Evolutionary conservation across 805 yeast species (phyloP).

Genomic region (Metschnikowia koreensis): DNA sequence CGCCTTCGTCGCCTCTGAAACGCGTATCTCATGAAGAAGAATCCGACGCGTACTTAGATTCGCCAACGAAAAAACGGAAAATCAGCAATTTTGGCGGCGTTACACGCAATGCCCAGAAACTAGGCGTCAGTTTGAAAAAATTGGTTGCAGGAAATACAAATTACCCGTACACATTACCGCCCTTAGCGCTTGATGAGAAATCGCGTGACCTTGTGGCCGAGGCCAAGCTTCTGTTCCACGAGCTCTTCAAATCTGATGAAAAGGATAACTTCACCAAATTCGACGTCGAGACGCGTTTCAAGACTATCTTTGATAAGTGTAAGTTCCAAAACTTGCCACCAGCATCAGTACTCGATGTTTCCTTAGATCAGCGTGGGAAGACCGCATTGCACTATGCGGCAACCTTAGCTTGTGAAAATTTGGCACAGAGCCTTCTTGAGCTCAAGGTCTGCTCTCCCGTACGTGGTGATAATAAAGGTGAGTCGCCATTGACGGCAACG

Average conservation of each 20-base stretch:
- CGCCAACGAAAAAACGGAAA: conserved; percentile 40
- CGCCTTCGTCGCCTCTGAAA: conserved; percentile 4
- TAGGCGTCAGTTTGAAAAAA: conserved; percentile 1
- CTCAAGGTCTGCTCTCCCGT: conserved; percentile 38
- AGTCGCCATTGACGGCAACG: conserved; percentile 53
- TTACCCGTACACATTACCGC: conserved; percentile 49
- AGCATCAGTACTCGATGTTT: conserved; percentile 28
- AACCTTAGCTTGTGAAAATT: conserved; percentile 36
- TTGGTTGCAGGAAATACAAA: conserved; percentile 35
- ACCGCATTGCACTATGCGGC: conserved; percentile 45
- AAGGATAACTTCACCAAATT: conserved; percentile 18
- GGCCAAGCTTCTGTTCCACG: conserved; percentile 32
- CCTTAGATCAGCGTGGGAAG: conserved; percentile 39
- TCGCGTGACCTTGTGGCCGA: conserved; percentile 32
- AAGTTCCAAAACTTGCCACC: conserved; percentile 8
- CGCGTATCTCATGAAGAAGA: conserved; percentile 8
- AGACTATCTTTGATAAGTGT: conserved; percentile 21
- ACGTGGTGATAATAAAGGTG: conserved; percentile 39
- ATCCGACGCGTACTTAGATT: conserved; percentile 26
- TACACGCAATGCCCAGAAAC: neutral
- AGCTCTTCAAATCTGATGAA: conserved; percentile 36
- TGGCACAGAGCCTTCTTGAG: conserved; percentile 35
- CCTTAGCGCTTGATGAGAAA: conserved; percentile 32
- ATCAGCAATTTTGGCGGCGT: neutral
- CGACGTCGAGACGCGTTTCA: conserved; percentile 28